phyloP scores from a whole-genome alignment of 169 alveolate species.

The Plasmodium malariae region DNA sequence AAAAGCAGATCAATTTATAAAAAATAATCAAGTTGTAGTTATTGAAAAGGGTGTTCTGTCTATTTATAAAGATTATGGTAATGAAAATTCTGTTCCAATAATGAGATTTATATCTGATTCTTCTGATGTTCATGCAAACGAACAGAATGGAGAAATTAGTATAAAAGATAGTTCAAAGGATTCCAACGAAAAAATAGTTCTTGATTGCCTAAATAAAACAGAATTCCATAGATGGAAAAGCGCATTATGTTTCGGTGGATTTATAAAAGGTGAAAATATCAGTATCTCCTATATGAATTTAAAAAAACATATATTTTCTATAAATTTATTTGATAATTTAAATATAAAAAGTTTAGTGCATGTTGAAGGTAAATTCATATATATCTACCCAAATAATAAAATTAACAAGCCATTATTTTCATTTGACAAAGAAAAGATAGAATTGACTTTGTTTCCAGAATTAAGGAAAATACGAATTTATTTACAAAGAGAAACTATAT shows the following conservation, averaged over 20 bases:
- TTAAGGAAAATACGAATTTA: conserved; percentile 81
- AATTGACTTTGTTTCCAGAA: conserved; percentile 56
- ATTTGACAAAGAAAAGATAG: conserved; percentile 76
- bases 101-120: conserved; percentile 75
- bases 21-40: conserved; percentile 80
- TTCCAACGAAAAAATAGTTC: conserved; percentile 75
- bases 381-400: conserved; percentile 77
- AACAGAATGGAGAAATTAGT: conserved; percentile 73
- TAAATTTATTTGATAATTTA: conserved; percentile 80
- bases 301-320: conserved; percentile 84
- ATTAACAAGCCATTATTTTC: conserved; percentile 77
- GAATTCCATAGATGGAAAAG: conserved; percentile 85
- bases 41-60: conserved; percentile 80
- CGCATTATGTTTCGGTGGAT: conserved; percentile 85
- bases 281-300: conserved; percentile 66
- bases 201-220: conserved; percentile 81
- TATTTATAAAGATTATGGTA: conserved; percentile 79
- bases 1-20: conserved; percentile 37
- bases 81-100: conserved; percentile 80
- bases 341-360: conserved; percentile 48
- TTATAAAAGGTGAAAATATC: conserved; percentile 56
- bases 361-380: conserved; percentile 39
- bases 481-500: conserved; percentile 79
- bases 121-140: conserved; percentile 80
- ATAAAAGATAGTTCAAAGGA: conserved; percentile 52